phyloP scores from a whole-genome alignment of 2,329 filamentous ascomycete genomes.

The Hymenoscyphus scutula region DNA sequence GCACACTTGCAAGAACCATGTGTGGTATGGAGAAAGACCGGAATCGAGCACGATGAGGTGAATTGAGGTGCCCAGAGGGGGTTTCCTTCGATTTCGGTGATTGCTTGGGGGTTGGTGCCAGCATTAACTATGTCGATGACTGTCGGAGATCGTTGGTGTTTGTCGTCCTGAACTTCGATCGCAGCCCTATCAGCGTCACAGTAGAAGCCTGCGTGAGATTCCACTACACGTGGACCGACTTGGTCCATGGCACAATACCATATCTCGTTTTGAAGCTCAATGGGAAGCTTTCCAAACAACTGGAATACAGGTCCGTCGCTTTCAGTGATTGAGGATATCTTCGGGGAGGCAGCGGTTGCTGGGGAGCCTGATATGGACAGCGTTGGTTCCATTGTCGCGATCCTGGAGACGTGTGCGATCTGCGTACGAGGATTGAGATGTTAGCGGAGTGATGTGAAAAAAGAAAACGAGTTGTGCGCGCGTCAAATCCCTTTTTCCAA shows the following conservation, averaged over 20 bases:
- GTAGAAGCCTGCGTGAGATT: not conserved
- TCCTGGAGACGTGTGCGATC: not conserved
- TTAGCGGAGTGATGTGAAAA: no score
- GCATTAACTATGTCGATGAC: not conserved
- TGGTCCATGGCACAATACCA: not conserved
- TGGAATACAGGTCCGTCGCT: not conserved
- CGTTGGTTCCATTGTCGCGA: not conserved
- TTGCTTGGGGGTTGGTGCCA: not conserved
- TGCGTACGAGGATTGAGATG: no score
- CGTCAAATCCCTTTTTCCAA: no score
- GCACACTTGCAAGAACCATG: not conserved
- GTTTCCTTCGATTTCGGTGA: not conserved
- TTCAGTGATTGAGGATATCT: not conserved
- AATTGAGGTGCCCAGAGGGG: not conserved
- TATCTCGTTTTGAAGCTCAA: not conserved
- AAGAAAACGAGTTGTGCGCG: no score
- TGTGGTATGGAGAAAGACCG: not conserved
- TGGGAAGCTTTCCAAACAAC: not conserved
- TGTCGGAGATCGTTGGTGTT: not conserved
- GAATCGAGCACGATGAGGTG: not conserved
- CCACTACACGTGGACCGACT: not conserved
- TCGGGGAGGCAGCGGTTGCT: not conserved
- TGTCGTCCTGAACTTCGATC: not conserved
- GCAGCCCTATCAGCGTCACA: not conserved
- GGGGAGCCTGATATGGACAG: not conserved